These are phyloP conservation scores for Phialophora tarda DNA, from an alignment of 2,329 filamentous ascomycete species.

Conservation along the genomic window DNA sequence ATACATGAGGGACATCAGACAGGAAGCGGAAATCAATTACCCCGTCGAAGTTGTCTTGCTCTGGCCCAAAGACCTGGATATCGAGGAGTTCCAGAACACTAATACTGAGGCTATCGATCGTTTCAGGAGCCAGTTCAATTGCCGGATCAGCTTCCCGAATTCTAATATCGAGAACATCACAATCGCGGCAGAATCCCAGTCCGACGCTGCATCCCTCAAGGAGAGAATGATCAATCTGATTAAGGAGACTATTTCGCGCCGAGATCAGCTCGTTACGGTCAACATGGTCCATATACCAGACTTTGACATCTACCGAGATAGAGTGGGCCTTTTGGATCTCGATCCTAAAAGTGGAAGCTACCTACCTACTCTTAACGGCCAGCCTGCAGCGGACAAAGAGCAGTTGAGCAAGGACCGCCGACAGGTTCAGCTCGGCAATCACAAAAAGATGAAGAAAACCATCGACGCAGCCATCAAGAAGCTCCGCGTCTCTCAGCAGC, in stretches of 20 bases:
- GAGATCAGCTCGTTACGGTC: constrained; percentile 31
- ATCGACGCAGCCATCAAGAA: constrained; percentile 44
- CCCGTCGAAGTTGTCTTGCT: constrained; percentile 32
- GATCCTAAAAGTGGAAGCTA: constrained; percentile 26
- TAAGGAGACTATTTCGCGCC: constrained; percentile 34
- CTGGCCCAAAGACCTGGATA: constrained; percentile 37
- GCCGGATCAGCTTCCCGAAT: constrained; percentile 28
- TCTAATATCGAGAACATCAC: constrained; percentile 18
- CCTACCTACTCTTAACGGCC: constrained; percentile 39
- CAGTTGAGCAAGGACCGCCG: constrained; percentile 38
- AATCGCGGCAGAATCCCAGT: constrained; percentile 28
- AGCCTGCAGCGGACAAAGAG: constrained; percentile 30
- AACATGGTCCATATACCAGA: constrained; percentile 34
- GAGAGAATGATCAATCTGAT: constrained; percentile 34
- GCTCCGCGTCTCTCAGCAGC: constrained; percentile 44
- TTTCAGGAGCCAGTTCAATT: constrained; percentile 25
- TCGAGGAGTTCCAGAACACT: constrained; percentile 32
- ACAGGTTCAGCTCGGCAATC: constrained; percentile 43
- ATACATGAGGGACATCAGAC: constrained; percentile 19
- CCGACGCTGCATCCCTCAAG: constrained; percentile 27
- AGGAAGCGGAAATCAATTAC: constrained; percentile 26
- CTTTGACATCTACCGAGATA: constrained; percentile 32
- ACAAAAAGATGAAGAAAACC: constrained; percentile 41
- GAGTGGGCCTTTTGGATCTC: constrained; percentile 28
- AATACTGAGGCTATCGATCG: constrained; percentile 29